These are phyloP conservation scores for Ganoderma lucidum DNA, from an alignment of 1,284 basidiomycete species.

Conservation along the genomic window DNA sequence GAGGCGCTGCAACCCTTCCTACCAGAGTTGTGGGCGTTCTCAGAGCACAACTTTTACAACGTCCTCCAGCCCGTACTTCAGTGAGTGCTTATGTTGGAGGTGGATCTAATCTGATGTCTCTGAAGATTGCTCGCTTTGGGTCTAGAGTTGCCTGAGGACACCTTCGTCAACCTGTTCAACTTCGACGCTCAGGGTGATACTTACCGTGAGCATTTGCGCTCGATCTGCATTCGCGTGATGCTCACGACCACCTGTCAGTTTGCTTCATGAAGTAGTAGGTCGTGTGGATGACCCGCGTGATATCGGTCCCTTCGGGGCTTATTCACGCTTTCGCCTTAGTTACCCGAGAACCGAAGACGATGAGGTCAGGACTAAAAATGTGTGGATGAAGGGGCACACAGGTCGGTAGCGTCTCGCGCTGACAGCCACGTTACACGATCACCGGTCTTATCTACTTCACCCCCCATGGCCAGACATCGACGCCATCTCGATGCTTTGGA, in stretches of 20 bases:
- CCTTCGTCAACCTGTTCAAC: conserved; percentile 40
- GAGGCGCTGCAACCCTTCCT: conserved; percentile 59
- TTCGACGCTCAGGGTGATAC: conserved; percentile 40
- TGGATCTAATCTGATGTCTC: background rate
- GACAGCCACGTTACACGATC: no score
- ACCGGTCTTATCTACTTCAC: no score
- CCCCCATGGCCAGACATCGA: conserved; percentile 47
- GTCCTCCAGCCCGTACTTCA: conserved; percentile 58
- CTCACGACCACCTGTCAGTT: conserved; percentile 22
- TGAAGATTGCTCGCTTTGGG: conserved; percentile 52
- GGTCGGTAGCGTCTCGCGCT: conserved; percentile 3
- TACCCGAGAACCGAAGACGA: conserved; percentile 46
- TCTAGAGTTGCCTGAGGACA: conserved; percentile 44
- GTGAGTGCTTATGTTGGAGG: conserved; percentile 39
- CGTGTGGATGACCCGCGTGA: no score
- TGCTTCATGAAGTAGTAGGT: conserved; percentile 48
- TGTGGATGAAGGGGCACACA: conserved; percentile 62
- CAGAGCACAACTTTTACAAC: conserved; percentile 57
- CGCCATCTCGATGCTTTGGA: conserved; percentile 61
- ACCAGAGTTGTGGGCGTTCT: conserved; percentile 64
- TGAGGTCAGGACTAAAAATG: conserved; percentile 41
- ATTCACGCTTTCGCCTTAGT: conserved; percentile 22
- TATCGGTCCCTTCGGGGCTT: background rate
- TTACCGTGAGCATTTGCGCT: conserved; percentile 33
- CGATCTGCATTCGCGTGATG: background rate